A percentile compares a stretch with the other conserved stretches of the same genome.
phyloP scores from a whole-genome alignment of 371 early-diverging fungal genomes.

The Batkoa obscura region DNA sequence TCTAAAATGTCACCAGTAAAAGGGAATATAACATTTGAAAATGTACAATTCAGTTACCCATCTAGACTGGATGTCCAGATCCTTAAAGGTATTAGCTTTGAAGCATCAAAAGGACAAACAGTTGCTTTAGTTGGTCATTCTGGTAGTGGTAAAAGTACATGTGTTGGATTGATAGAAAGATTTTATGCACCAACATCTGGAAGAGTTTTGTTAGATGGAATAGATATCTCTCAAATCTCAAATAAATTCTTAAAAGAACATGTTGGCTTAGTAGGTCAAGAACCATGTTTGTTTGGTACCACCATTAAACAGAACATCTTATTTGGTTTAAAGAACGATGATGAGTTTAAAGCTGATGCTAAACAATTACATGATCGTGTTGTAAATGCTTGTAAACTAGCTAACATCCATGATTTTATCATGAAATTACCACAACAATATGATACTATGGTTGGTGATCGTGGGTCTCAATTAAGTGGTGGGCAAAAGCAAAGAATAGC shows the following conservation, averaged over 20 bases:
- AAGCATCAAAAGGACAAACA: slow-evolving; percentile 32
- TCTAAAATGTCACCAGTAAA: slow-evolving; percentile 17
- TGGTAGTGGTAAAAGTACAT: slow-evolving; percentile 78
- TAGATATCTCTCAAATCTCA: slow-evolving; percentile 26
- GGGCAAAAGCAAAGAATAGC: slow-evolving; percentile 26
- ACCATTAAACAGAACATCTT: slow-evolving; percentile 61
- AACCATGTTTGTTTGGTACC: slow-evolving; percentile 63
- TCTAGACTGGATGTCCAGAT: slow-evolving; percentile 37
- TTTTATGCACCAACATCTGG: slow-evolving; percentile 35
- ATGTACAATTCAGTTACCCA: slow-evolving; percentile 49
- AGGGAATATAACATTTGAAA: slow-evolving; percentile 39
- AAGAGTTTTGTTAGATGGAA: slow-evolving; percentile 25
- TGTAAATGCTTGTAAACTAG: slow-evolving; percentile 29
- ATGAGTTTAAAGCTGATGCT: slow-evolving; percentile 33
- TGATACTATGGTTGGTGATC: slow-evolving; percentile 45
- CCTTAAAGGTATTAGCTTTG: slow-evolving; percentile 22
- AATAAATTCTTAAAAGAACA: slow-evolving; percentile 30
- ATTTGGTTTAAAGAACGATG: slow-evolving; percentile 26
- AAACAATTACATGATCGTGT: slow-evolving; percentile 36
- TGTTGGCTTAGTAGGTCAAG: slow-evolving; percentile 56
- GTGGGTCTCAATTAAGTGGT: slow-evolving; percentile 25
- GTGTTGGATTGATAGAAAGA: slow-evolving; percentile 66
- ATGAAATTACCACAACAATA: slow-evolving; percentile 38
- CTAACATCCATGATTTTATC: slow-evolving; percentile 67
- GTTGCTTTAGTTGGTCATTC: slow-evolving; percentile 56